Evolutionary conservation across 352 stramenopile species (phyloP).

Genomic region (Hyaloperonospora arabidopsidis): DNA sequence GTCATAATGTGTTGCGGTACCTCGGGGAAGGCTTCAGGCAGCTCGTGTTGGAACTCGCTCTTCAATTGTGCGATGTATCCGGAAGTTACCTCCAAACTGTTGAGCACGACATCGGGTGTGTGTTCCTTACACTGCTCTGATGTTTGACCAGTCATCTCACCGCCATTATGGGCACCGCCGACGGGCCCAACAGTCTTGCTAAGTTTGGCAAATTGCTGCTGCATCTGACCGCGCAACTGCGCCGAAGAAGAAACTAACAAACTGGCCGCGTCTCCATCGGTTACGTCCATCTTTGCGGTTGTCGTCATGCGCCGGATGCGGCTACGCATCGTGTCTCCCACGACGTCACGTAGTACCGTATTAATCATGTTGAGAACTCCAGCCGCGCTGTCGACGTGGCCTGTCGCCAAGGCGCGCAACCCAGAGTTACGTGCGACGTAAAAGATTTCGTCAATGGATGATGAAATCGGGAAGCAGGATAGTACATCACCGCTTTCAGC

Average conservation of each 20-base stretch:
- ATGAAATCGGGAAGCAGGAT: conserved; percentile 68
- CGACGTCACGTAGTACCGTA: conserved; percentile 64
- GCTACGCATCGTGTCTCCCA: conserved; percentile 72
- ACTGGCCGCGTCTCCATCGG: conserved; percentile 30
- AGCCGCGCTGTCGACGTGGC: conserved; percentile 72
- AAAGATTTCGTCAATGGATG: conserved; percentile 82
- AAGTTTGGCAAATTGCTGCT: conserved; percentile 79
- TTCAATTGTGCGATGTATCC: conserved; percentile 79
- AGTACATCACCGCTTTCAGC: conserved; percentile 24
- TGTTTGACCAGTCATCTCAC: conserved; percentile 5
- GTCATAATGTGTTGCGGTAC: conserved; percentile 66
- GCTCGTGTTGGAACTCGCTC: conserved; percentile 58
- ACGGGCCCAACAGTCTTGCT: conserved; percentile 70
- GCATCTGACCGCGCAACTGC: conserved; percentile 81
- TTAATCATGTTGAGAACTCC: conserved; percentile 85
- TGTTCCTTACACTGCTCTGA: conserved; percentile 50
- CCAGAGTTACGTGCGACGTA: conserved; percentile 80
- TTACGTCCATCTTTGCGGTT: conserved; percentile 52
- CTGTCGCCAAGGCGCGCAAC: conserved; percentile 69
- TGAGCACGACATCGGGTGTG: conserved; percentile 70
- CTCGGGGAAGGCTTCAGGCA: conserved; percentile 64
- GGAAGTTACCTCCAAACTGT: conserved; percentile 68
- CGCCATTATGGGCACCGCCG: conserved; percentile 16
- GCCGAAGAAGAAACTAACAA: conserved; percentile 45
- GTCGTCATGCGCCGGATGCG: conserved; percentile 68